Base-by-base conservation (phyloP, 176 grass and related monocot species). In the Rhynchospora pubera region DNA sequence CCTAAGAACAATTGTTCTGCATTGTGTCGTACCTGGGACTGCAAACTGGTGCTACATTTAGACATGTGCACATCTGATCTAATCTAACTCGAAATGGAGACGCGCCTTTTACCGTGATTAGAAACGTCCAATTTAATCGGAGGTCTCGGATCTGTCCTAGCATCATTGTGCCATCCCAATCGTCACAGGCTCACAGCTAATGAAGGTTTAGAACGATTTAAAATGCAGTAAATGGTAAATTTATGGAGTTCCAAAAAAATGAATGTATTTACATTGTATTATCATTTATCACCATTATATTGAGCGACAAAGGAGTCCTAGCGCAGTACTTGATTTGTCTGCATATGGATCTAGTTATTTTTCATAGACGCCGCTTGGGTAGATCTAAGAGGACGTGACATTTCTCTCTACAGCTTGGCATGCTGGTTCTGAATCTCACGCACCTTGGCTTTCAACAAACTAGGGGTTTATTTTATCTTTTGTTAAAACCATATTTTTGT, bases 301-400 rank as follows among this genome's bases (percentile, higher is more conserved):
- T 12, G n/a, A 3, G 69, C 45, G 45, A 74, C 69, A 72, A 74
- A 12, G 10, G 21, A 51, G 69, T 1, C 19, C 19, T 73, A 51
- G 69, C 5, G 45, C 48, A 15, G 69, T 51, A 50, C 69, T 74
- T 74, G 69, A 74, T 51, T 74, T 74, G 69, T 74, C 69, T 48
- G 18, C 4, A 73, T 50, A 23, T 48, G 22, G 44, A 74, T 74
- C 44, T 73, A 73, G 18, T 73, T 73, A 73, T 73, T 74, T 43
- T 16, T 23, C 46, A 23, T 65, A 51, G 69, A 21, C 19, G 13
- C 69, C 21, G 19, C 67, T 18, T 43, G 32, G 67, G 69, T 74
- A 74, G 69, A 73, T 74, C 45, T 74, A 24, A 14, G 34, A 39
- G 3, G 34, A 9, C 28, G 32, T 44, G 34, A 62, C 23, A 26